Base-by-base conservation (phyloP, 371 early-diverging fungal genomes). In the Quaeritorhiza haematococci region DNA sequence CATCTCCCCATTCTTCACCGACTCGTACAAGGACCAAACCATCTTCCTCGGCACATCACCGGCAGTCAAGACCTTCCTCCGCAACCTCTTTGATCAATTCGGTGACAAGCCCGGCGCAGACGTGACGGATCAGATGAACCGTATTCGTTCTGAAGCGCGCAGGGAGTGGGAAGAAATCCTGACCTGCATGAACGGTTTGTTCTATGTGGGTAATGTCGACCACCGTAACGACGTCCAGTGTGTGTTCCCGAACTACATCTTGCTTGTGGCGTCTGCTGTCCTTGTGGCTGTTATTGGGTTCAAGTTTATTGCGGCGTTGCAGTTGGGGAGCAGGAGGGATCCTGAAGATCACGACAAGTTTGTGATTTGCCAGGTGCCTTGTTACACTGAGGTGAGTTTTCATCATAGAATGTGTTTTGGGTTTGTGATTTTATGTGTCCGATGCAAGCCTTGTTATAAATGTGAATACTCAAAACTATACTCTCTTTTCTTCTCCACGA, bases 301-400 rank as follows among this genome's bases (percentile, higher is more conserved):
- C 75, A 96, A 96, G 75, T 50, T 50, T 28, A 8, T 33, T 6
- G 50, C 50, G 54, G 42, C 47, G 17, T 29, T 42, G 23, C 50
- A 33, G 19, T 50, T 17, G 24, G 89, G 91, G 0, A 64, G 76
- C 21, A 64, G 72, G 24, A 50, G 83, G 4, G 85, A 87, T 1
- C 92, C 94, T 0, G 90, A 92, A 62, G 84, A 85, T 23, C 87
- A 88, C 34, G 89, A 91, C 59, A 88, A 90, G 72, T 97, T 97
- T 72, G 88, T 91, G 19, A 89, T 99, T 55, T 85, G 91, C 24
- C 29, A 57, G 69, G 65, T 84, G 23, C 96, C 99, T n/a, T 97
- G 98, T 74, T 99, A 98, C 76, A 96, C 97, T 2, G 99, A 99
- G 75, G n/a, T n/a, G n/a, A n/a, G n/a, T n/a, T n/a, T n/a, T n/a